These are phyloP conservation scores for Vigna reflexopilosa DNA, from an alignment of 306 rosid genomes.

Conservation along the genomic window DNA sequence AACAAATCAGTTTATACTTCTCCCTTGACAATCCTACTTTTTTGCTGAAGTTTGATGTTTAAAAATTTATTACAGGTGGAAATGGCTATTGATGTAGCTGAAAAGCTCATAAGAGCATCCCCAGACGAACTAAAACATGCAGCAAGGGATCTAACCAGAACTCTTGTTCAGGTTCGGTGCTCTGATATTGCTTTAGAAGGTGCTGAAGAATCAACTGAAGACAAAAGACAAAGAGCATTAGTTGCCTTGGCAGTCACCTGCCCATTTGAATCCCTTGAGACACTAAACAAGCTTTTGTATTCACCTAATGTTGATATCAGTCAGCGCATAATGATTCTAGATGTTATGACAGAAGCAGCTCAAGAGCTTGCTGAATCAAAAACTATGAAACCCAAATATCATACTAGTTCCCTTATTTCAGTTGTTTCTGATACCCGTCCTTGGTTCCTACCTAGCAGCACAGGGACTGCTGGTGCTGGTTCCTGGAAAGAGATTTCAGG, in stretches of 20 bases:
- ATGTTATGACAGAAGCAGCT: conserved; percentile 94
- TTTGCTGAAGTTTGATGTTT: conserved; percentile 23
- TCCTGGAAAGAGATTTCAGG: conserved; percentile 85
- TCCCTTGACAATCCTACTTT: conserved; percentile 26
- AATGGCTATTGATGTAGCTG: conserved; percentile 88
- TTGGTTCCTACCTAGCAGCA: conserved; percentile 88
- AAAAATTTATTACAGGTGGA: conserved; percentile 68
- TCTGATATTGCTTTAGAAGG: conserved; percentile 92
- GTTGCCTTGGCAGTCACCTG: conserved; percentile 78
- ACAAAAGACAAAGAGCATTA: conserved; percentile 84
- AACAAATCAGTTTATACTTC: conserved; percentile 29
- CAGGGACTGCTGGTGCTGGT: conserved; percentile 80
- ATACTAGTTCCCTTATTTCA: conserved; percentile 67
- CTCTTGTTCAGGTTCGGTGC: conserved; percentile 91
- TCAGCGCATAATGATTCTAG: conserved; percentile 92
- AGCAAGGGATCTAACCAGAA: conserved; percentile 79
- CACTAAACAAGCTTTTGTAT: conserved; percentile 77
- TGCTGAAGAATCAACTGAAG: conserved; percentile 87
- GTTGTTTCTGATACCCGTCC: conserved; percentile 76
- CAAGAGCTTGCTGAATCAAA: conserved; percentile 83
- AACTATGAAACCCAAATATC: conserved; percentile 62
- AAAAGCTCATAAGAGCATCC: conserved; percentile 85
- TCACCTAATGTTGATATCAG: conserved; percentile 90
- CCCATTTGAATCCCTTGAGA: conserved; percentile 76
- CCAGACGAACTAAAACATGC: conserved; percentile 91